phyloP scores from a whole-genome alignment of 148 eudicot genomes.

The Persicaria tinctoria region DNA sequence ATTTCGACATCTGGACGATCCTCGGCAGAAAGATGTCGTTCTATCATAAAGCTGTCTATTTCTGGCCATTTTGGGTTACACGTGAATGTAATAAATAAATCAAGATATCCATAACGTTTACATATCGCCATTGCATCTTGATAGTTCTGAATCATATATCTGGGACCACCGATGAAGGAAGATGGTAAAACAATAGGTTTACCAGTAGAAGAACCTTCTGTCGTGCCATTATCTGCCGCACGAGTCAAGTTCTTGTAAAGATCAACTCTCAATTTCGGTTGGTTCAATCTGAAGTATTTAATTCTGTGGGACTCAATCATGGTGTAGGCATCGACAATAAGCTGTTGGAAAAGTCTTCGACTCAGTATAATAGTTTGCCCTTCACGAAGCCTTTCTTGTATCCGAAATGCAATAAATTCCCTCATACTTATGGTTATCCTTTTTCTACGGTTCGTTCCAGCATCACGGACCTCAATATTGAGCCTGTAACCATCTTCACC shows the following conservation, averaged over 20 bases:
- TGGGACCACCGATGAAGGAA: background rate
- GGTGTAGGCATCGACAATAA: too few species aligned
- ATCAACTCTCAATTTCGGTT: background rate
- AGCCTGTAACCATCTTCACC: conserved; percentile 13
- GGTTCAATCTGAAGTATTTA: too few species aligned
- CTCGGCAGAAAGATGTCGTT: too few species aligned
- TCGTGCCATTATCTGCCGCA: background rate
- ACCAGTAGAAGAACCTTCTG: background rate
- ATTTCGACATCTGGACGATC: too few species aligned
- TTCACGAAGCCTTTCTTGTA: too few species aligned
- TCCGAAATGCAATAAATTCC: background rate
- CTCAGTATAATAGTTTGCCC: too few species aligned
- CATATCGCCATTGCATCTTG: conserved; percentile 14
- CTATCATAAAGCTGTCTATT: too few species aligned
- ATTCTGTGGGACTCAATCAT: too few species aligned
- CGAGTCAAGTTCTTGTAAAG: background rate
- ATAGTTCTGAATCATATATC: conserved; percentile 13
- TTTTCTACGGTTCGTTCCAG: background rate
- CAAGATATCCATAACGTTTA: background rate
- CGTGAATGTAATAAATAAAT: too few species aligned
- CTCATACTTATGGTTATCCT: background rate
- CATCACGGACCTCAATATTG: background rate
- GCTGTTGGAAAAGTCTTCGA: too few species aligned
- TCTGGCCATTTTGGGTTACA: too few species aligned
- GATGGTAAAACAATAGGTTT: conserved; percentile 6